A percentile compares a stretch with the other conserved stretches of the same genome.
These are phyloP conservation scores for Lipomyces kockii DNA, from an alignment of 805 yeast species.

Conservation along the genomic window DNA sequence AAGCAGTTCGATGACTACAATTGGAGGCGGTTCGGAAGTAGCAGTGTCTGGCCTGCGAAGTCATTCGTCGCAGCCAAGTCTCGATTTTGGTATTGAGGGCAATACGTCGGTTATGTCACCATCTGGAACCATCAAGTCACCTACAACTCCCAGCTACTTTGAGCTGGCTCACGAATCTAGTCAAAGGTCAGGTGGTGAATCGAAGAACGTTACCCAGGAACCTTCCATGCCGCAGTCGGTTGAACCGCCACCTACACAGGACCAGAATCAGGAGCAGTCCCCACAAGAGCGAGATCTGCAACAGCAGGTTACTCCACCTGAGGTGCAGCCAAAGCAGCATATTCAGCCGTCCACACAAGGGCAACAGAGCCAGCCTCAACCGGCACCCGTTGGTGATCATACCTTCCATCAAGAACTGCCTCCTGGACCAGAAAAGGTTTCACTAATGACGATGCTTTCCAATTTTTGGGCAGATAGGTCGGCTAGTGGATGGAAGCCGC, in stretches of 20 bases:
- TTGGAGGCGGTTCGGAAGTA: background rate
- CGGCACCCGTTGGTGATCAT: slow-evolving; percentile 10
- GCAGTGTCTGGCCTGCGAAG: background rate
- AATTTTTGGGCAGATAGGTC: slow-evolving; percentile 98
- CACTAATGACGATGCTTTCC: slow-evolving; percentile 79
- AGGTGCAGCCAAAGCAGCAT: background rate
- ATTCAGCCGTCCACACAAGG: background rate
- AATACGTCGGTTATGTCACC: slow-evolving; percentile 4
- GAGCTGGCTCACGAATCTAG: background rate
- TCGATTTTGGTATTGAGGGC: background rate
- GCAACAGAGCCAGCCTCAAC: slow-evolving; percentile 5
- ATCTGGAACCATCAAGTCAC: slow-evolving; percentile 1
- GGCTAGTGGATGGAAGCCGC: slow-evolving; percentile 91
- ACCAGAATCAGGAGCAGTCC: background rate
- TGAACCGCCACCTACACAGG: background rate
- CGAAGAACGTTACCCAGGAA: background rate
- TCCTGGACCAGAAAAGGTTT: slow-evolving; percentile 59
- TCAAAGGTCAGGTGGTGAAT: background rate
- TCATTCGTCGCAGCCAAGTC: background rate
- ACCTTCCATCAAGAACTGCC: slow-evolving; percentile 28
- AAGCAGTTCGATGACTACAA: background rate
- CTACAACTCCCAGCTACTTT: slow-evolving; percentile 9
- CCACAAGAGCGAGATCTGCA: background rate
- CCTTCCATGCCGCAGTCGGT: background rate
- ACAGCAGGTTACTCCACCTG: slow-evolving; percentile 1